These are phyloP conservation scores for Aspergillus taichungensis DNA, from an alignment of 495 filamentous ascomycete genomes.

Conservation along the genomic window DNA sequence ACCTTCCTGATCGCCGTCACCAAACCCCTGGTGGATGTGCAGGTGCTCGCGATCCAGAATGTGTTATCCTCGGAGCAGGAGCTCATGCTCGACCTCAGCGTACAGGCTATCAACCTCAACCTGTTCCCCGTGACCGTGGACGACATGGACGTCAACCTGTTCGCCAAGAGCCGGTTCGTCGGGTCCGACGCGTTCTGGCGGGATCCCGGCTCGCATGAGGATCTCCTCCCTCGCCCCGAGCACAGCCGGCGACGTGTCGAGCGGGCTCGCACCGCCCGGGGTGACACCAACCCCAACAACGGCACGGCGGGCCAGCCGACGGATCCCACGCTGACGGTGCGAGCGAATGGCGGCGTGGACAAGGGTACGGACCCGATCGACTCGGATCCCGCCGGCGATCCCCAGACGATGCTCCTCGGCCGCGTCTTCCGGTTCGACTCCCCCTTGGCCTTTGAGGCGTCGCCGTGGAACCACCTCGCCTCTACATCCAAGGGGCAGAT, in stretches of 20 bases:
- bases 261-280: slow-evolving; percentile 22
- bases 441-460: slow-evolving; percentile 76
- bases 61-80: slow-evolving; percentile 92
- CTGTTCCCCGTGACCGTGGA: slow-evolving; percentile 75
- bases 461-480: slow-evolving; percentile 60
- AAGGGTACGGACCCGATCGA: slow-evolving; percentile 64
- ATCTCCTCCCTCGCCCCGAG: slow-evolving; percentile 26
- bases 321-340: slow-evolving; percentile 6
- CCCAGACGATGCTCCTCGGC: slow-evolving; percentile 82
- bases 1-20: slow-evolving; percentile 86
- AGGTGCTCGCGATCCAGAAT: slow-evolving; percentile 69
- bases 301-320: slow-evolving; percentile 15
- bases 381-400: slow-evolving; percentile 52
- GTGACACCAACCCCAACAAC: slow-evolving; percentile 7
- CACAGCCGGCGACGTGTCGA: slow-evolving; percentile 28
- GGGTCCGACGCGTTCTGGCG: slow-evolving; percentile 69
- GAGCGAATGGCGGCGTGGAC: slow-evolving; percentile 41
- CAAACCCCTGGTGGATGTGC: slow-evolving; percentile 72
- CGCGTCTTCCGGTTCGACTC: slow-evolving; percentile 81
- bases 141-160: slow-evolving; percentile 80
- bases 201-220: slow-evolving; percentile 36
- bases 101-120: slow-evolving; percentile 85
- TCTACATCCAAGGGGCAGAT: slow-evolving; percentile 73
- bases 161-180: slow-evolving; percentile 83
- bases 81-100: slow-evolving; percentile 88